phyloP scores from a whole-genome alignment of 208 protist genomes.

The Leptomonas seymouri region DNA sequence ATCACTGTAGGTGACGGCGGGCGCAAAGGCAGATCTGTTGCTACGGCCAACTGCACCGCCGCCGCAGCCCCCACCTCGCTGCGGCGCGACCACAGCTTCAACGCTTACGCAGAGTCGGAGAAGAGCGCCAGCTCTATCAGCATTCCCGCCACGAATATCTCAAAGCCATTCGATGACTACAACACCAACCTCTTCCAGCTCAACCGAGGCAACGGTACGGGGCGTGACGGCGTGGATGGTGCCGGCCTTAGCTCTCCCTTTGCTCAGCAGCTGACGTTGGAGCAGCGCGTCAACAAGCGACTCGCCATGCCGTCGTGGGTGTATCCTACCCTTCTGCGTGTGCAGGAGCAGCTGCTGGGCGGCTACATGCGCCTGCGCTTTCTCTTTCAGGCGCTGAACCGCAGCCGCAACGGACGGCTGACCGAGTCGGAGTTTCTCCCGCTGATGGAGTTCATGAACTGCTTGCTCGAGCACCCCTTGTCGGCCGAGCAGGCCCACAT shows the following conservation, averaged over 20 bases:
- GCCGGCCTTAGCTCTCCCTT: background rate
- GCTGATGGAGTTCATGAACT: slow-evolving; percentile 58
- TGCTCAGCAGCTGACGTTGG: slow-evolving; percentile 1
- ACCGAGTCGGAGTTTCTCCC: slow-evolving; percentile 56
- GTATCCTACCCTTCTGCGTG: slow-evolving; percentile 53
- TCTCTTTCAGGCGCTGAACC: slow-evolving; percentile 61
- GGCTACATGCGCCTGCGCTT: slow-evolving; percentile 35
- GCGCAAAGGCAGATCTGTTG: background rate
- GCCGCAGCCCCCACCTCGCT: slow-evolving; percentile 2
- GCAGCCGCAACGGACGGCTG: slow-evolving; percentile 48
- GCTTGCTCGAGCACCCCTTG: slow-evolving; percentile 48
- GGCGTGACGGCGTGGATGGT: background rate
- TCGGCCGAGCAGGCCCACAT: slow-evolving; percentile 37
- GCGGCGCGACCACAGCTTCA: slow-evolving; percentile 9
- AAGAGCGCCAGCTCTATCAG: slow-evolving; percentile 9
- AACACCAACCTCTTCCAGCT: background rate
- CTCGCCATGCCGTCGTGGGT: slow-evolving; percentile 53
- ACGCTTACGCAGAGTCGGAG: slow-evolving; percentile 8
- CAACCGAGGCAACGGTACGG: background rate
- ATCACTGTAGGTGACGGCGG: background rate
- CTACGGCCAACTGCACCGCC: background rate
- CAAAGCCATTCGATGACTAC: slow-evolving; percentile 26
- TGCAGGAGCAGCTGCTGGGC: slow-evolving; percentile 62
- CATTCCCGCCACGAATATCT: slow-evolving; percentile 1
- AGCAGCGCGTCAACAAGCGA: slow-evolving; percentile 11